Evolutionary conservation across 2,329 filamentous ascomycete genomes (phyloP).

Genomic region (Capronia americana): DNA sequence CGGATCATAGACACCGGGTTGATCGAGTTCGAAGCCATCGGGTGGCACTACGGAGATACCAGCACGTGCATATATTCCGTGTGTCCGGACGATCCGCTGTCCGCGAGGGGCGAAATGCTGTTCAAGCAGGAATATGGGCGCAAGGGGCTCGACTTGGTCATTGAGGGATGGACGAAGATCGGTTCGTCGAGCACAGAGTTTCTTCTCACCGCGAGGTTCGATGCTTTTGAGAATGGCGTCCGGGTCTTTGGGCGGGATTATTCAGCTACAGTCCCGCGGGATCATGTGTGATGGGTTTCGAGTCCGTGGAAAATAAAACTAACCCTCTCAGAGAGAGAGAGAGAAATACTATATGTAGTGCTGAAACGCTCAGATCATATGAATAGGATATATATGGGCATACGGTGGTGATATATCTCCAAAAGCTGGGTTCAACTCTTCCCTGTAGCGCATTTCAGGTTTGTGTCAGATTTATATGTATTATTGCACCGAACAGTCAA

Average conservation of each 20-base stretch:
- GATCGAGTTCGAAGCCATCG: neutral
- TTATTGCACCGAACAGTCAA: too few species aligned
- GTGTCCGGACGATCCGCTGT: neutral
- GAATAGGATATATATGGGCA: too few species aligned
- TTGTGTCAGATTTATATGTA: too few species aligned
- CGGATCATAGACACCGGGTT: neutral
- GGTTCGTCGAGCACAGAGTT: neutral
- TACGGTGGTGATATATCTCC: too few species aligned
- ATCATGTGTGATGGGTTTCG: neutral
- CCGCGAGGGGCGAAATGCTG: neutral
- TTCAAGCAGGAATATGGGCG: neutral
- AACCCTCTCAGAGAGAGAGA: neutral
- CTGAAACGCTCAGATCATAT: too few species aligned
- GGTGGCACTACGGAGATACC: neutral
- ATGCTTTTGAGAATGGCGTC: neutral
- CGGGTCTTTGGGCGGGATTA: neutral
- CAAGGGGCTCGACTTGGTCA: neutral
- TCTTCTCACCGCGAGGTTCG: neutral
- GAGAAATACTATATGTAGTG: too few species aligned
- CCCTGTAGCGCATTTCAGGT: too few species aligned
- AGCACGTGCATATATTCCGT: neutral
- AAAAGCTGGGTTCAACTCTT: too few species aligned
- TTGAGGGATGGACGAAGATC: neutral
- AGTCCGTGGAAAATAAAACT: neutral
- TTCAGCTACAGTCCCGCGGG: neutral